Evolutionary conservation across 163 green algal genomes (phyloP), one percentile per base, ranked within the genome.

Genomic region (Scenedesmus sp.): DNA sequence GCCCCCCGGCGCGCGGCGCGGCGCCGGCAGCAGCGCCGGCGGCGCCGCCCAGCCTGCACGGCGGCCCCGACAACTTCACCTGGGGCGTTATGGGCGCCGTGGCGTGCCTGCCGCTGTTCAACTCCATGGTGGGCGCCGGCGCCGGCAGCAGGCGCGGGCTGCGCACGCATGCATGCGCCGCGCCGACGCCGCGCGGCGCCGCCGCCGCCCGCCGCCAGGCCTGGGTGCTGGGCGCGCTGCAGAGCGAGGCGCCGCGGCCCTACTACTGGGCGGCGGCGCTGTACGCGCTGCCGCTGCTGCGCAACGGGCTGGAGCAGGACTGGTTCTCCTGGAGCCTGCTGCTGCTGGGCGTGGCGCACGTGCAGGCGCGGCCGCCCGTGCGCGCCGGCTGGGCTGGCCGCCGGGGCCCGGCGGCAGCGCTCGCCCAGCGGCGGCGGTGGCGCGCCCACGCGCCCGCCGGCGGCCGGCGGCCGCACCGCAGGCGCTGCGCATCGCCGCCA

Each of bases 1-100:
- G 17, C 9, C 47, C 14, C n/a, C 24, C n/a, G n/a, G n/a, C n/a
- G n/a, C n/a, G n/a, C n/a, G n/a, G n/a, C n/a, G n/a, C n/a, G 29
- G 17, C 36, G 14, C 39, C 44, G 26, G 20, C 54, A 26, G 54
- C 29, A 81, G 34, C 0, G 53, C 10, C 7, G 39, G 39, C 39
- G 39, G 39, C 39, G 39, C 39, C 39, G 39, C 7, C 7, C 39
- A 10, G 7, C 58, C 57, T 3, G 9, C 54, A 47, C 20, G 26
- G 78, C 50, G 70, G 56, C 36, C 64, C 62, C 34, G 83, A 89
- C 15, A 85, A 83, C 70, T 78, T 90, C 14, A 66, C 75, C 11
- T 93, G 87, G 87, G 82, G 44, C 31, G 71, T 92, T 15, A 91
- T 91, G 81, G 69, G 60, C 31, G 75, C 85, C 48, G 56, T 91